Base-by-base conservation (phyloP, 768 basidiomycete genomes). In the Boletus barrowsii region DNA sequence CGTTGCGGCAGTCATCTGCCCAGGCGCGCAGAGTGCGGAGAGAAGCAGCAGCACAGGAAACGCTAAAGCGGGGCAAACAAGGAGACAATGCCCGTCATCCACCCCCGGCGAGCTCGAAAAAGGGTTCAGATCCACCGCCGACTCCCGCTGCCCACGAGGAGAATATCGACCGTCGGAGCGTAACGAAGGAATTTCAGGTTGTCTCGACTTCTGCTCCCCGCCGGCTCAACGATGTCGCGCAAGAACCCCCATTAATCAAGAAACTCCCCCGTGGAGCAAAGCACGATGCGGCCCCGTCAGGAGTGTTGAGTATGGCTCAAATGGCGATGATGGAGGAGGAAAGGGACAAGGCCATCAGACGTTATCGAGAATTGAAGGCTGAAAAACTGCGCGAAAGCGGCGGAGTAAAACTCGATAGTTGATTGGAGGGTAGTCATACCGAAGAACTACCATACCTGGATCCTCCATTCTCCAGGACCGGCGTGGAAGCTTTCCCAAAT, bases 271-370 rank as follows among this genome's bases (percentile, higher is more conserved):
- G 83, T 20, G 76, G 80, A 29, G 78, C 71, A 13, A 57, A 54
- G 58, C 61, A 42, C 45, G 62, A 47, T 47, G 54, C 62, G 63
- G 54, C 72, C 75, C 62, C 64, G 57, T 49, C 54, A 40, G 78
- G 77, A 3, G 77, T 88, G 9, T 59, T 91, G 30, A 86, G 85
- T 29, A 84, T 90, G 80, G 83, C 86, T 14, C 88, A 90, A 72
- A 84, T 82, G 65, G 76, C 76, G 7, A 83, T 88, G 83, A 83
- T 93, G 81, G 87, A 87, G 62, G 75, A 76, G 49, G 89, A 91
- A 68, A 77, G 90, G 57, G 84, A 87, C 61, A 84, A 79, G 55
- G 87, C 73, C 20, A 84, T 93, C 55, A 71, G 69, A 63, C 76
- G 79, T 50, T 91, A 90, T 68, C 73, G 90, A 55, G 79, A 85